These are phyloP conservation scores for Pseudocercospora macadamiae DNA, from an alignment of 2,329 filamentous ascomycete species.

Conservation along the genomic window DNA sequence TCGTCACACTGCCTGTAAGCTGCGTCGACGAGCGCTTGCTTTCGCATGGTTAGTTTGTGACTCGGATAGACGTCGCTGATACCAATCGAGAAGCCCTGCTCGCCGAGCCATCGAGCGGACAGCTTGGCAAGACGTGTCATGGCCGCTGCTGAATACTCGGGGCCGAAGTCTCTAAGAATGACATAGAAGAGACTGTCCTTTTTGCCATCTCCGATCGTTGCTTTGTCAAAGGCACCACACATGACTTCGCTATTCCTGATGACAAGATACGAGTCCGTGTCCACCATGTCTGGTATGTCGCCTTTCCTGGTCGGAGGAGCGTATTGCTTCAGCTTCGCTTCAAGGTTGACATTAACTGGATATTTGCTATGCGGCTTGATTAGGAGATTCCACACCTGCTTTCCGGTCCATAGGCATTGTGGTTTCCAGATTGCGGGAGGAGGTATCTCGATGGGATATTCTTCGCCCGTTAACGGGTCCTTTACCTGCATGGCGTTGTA, in stretches of 20 bases:
- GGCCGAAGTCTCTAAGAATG: constrained; percentile 91
- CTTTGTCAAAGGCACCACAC: constrained; percentile 98
- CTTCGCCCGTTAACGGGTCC: constrained; percentile 50
- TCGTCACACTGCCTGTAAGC: constrained; percentile 82
- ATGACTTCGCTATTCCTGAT: constrained; percentile 96
- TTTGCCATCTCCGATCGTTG: constrained; percentile 93
- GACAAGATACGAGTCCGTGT: constrained; percentile 79
- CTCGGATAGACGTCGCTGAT: constrained; percentile 93
- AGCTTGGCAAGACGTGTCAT: constrained; percentile 95
- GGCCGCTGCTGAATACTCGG: constrained; percentile 80
- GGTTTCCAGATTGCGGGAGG: constrained; percentile 86
- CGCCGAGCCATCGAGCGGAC: constrained; percentile 83
- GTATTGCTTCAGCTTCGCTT: constrained; percentile 87
- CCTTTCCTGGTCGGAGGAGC: constrained; percentile 59
- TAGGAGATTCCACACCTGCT: constrained; percentile 90
- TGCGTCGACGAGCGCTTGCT: constrained; percentile 72
- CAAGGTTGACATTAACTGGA: constrained; percentile 83
- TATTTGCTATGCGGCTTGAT: constrained; percentile 87
- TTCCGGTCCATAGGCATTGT: constrained; percentile 89
- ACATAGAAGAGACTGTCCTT: constrained; percentile 98
- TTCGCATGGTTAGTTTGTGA: constrained; percentile 68
- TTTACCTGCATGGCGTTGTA: constrained; percentile 67
- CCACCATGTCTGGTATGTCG: constrained; percentile 76
- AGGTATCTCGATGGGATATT: constrained; percentile 76
- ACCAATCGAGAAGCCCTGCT: constrained; percentile 93